Percentiles rank a stretch among this genome's conserved stretches.
Conservation (phyloP, 176 grass and related monocot species). For the Areca catechu region DNA sequence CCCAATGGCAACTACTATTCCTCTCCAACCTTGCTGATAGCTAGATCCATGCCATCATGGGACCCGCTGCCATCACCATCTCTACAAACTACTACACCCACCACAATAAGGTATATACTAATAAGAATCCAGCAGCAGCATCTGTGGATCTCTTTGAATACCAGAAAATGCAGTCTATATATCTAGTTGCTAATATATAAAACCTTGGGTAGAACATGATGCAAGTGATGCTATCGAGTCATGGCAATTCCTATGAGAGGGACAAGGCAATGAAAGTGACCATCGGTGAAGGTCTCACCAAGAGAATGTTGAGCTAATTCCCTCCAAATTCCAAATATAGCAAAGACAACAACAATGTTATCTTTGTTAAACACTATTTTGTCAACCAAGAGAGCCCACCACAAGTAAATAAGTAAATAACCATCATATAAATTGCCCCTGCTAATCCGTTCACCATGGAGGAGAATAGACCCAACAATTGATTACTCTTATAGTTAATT, state of each 20-base stretch:
- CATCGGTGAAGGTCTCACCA: slow-evolving; percentile 33
- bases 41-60: slow-evolving; percentile 27
- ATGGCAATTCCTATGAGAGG: slow-evolving; percentile 28
- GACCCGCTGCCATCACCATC: slow-evolving; percentile 24
- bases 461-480: background rate
- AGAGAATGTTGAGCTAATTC: slow-evolving; percentile 39
- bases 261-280: slow-evolving; percentile 46
- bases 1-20: slow-evolving; percentile 22
- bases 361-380: too few relatives aligned
- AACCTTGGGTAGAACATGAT: background rate
- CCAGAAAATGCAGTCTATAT: too few relatives aligned
- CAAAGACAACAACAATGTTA: too few relatives aligned
- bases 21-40: slow-evolving; percentile 26
- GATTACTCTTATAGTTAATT: background rate
- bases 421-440: background rate
- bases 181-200: too few relatives aligned
- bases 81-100: slow-evolving; percentile 26
- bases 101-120: slow-evolving; percentile 4
- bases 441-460: background rate
- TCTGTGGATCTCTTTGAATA: too few relatives aligned
- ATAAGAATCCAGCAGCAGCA: too few relatives aligned
- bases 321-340: too few relatives aligned
- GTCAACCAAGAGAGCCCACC: too few relatives aligned
- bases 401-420: too few relatives aligned
- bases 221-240: slow-evolving; percentile 36